Evolutionary conservation across 2,329 filamentous ascomycete species (phyloP).

Genomic region (Penicillium sp.): DNA sequence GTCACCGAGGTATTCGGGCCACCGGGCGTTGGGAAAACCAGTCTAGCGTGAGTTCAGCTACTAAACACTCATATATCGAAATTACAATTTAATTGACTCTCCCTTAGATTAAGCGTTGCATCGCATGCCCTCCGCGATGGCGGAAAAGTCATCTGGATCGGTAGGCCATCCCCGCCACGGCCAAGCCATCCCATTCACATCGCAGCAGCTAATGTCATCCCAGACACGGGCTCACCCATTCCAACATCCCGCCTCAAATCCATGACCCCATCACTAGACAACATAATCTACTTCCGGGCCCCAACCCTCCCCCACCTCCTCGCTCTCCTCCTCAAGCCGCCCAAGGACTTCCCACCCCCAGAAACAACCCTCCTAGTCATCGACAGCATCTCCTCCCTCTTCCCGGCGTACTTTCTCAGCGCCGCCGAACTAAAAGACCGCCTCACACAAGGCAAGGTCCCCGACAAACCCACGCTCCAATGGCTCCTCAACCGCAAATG

Average conservation of each 20-base stretch:
- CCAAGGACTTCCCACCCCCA: slow-evolving; percentile 61
- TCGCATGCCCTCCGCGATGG: slow-evolving; percentile 63
- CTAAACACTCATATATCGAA: neutral
- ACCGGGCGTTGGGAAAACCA: slow-evolving; percentile 81
- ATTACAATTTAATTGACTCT: neutral
- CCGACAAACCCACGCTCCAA: slow-evolving; percentile 45
- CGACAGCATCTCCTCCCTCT: slow-evolving; percentile 73
- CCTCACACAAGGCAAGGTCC: slow-evolving; percentile 32
- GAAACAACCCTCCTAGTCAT: slow-evolving; percentile 71
- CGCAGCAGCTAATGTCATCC: slow-evolving; percentile 9
- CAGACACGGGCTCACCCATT: slow-evolving; percentile 55
- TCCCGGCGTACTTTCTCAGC: slow-evolving; percentile 76
- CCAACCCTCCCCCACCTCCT: slow-evolving; percentile 67
- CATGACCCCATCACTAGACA: slow-evolving; percentile 48
- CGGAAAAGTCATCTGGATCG: slow-evolving; percentile 76
- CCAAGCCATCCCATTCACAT: slow-evolving; percentile 23
- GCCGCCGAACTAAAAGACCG: slow-evolving; percentile 41
- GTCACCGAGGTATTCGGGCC: slow-evolving; percentile 88
- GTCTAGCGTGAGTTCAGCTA: slow-evolving; percentile 65
- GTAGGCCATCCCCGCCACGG: slow-evolving; percentile 50
- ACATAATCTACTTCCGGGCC: slow-evolving; percentile 66
- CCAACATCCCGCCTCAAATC: slow-evolving; percentile 51
- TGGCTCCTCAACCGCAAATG: slow-evolving; percentile 46
- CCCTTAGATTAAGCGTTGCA: slow-evolving; percentile 67
- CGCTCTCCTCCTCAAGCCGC: slow-evolving; percentile 71